Percentiles rank a stretch among this genome's conserved stretches.
phyloP scores from a whole-genome alignment of 2,329 filamentous ascomycete species.

The Curvularia verruculosa region DNA sequence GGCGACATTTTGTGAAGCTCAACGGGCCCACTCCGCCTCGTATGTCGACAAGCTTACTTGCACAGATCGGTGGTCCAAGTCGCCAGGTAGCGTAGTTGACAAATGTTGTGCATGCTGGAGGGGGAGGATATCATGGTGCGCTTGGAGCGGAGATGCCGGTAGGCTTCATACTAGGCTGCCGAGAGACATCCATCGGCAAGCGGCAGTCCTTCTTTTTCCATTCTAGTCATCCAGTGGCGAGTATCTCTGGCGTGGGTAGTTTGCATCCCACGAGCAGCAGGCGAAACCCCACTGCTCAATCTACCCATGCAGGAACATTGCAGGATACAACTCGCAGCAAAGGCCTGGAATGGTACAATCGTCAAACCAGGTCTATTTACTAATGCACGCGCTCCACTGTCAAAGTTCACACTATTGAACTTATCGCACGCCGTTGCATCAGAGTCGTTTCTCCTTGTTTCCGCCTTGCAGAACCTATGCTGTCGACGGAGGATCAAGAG shows the following conservation, averaged over 20 bases:
- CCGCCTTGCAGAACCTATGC: not conserved
- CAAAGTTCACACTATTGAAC: not conserved
- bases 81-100: not conserved
- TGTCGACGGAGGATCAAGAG: not conserved
- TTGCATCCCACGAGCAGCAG: conserved; percentile 9
- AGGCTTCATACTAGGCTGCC: conserved; percentile 4
- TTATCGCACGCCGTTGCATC: conserved; percentile 2
- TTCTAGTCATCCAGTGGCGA: conserved; percentile 3
- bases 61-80: not conserved
- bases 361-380: not conserved
- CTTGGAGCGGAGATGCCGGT: conserved; percentile 9
- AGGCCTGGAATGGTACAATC: conserved; percentile 1
- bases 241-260: not conserved
- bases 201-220: not conserved
- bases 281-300: conserved; percentile 7
- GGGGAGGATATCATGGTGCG: not conserved
- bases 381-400: not conserved
- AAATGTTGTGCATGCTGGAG: not conserved
- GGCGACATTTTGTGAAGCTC: not conserved
- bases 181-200: conserved; percentile 15
- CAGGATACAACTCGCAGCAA: conserved; percentile 3
- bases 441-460: not conserved
- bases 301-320: conserved; percentile 5
- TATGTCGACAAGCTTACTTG: not conserved
- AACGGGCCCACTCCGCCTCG: not conserved